Evolutionary conservation across 805 yeast species (phyloP), one percentile per base, ranked within the genome.

Genomic region (Candida railenensis): DNA sequence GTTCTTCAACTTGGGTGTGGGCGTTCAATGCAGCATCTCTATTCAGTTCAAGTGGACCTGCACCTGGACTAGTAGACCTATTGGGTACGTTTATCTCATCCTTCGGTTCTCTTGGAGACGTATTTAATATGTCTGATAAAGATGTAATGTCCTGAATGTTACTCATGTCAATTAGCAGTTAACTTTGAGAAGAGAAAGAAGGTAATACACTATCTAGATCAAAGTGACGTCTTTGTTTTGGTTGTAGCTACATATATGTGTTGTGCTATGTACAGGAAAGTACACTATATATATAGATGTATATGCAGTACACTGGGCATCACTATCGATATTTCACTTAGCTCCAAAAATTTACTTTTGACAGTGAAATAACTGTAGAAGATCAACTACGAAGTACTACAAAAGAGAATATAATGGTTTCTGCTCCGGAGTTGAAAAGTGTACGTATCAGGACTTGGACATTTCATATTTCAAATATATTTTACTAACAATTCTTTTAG

Each of bases 351-450:
- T n/a, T n/a, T n/a, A n/a, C n/a, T n/a, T n/a, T n/a, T n/a, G n/a
- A n/a, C n/a, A n/a, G n/a, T n/a, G n/a, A n/a, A n/a, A n/a, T n/a
- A n/a, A n/a, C n/a, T n/a, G n/a, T n/a, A n/a, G n/a, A n/a, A n/a
- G n/a, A n/a, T n/a, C n/a, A n/a, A n/a, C n/a, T n/a, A n/a, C n/a
- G n/a, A n/a, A n/a, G n/a, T n/a, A n/a, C n/a, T n/a, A n/a, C n/a
- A n/a, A n/a, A n/a, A n/a, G n/a, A n/a, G n/a, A n/a, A n/a, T n/a
- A 53, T 20, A 22, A 78, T 80, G 85, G 83, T 80, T 21, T 77
- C 83, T n/a, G 74, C 81, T 30, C 85, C 86, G 8, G 85, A 81
- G 58, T 65, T 81, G 50, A 78, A 80, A 56, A 77, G 74, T 52
- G 81, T 76, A 63, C 37, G 79, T 71, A 37, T 20, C 30, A 25